phyloP scores from a whole-genome alignment of 83 land plant genomes.

The Thuja plicata region DNA sequence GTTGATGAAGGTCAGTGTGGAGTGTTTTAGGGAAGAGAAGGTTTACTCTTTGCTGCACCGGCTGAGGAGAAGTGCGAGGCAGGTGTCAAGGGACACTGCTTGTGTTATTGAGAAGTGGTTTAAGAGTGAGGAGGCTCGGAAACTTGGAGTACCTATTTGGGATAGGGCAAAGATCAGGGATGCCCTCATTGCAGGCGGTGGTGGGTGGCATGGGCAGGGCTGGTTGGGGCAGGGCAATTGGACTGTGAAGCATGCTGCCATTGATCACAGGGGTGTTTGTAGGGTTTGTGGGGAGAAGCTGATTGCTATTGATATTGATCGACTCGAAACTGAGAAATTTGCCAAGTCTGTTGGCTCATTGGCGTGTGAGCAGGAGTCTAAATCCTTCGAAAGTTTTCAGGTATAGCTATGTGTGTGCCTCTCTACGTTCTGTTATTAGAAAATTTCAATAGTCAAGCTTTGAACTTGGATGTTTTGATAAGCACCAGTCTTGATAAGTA shows the following conservation, averaged over 20 bases:
- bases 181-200: slow-evolving; percentile 58
- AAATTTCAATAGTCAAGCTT: no score
- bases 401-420: slow-evolving; percentile 9
- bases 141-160: slow-evolving; percentile 33
- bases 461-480: no score
- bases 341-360: slow-evolving; percentile 45
- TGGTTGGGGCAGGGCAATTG: slow-evolving; percentile 87
- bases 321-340: slow-evolving; percentile 64
- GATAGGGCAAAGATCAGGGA: slow-evolving; percentile 33
- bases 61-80: slow-evolving; percentile 52
- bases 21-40: slow-evolving; percentile 47
- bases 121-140: slow-evolving; percentile 32
- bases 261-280: slow-evolving; percentile 13
- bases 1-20: slow-evolving; percentile 57
- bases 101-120: slow-evolving; percentile 71
- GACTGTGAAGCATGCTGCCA: slow-evolving; percentile 32
- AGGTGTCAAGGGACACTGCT: slow-evolving; percentile 56
- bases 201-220: slow-evolving; percentile 95
- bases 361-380: slow-evolving; percentile 54
- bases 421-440: background rate
- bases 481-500: no score
- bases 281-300: slow-evolving; percentile 49
- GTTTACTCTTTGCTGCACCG: slow-evolving; percentile 80
- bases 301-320: slow-evolving; percentile 65
- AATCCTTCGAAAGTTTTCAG: slow-evolving; percentile 48